phyloP scores from a whole-genome alignment of 495 filamentous ascomycete species.

The Aspergillus diversus region DNA sequence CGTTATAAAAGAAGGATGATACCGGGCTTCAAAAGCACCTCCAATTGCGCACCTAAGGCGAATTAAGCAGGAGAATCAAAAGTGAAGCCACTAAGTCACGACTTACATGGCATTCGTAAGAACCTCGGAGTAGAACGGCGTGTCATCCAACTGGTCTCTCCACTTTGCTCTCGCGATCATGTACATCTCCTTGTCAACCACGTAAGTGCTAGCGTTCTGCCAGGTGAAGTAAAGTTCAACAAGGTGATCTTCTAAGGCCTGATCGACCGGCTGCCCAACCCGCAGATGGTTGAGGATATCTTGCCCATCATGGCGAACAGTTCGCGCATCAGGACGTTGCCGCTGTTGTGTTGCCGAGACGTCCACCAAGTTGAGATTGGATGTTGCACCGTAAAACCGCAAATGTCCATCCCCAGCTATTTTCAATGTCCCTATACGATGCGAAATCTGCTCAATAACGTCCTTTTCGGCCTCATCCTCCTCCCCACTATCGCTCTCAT shows the following conservation, averaged over 20 bases:
- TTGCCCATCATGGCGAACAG: slow-evolving; percentile 50
- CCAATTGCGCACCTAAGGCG: slow-evolving; percentile 49
- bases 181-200: slow-evolving; percentile 55
- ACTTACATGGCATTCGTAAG: slow-evolving; percentile 55
- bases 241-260: slow-evolving; percentile 50
- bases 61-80: neutral
- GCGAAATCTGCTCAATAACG: slow-evolving; percentile 49
- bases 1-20: slow-evolving; percentile 51
- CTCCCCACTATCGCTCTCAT: slow-evolving; percentile 47
- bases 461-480: slow-evolving; percentile 50
- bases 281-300: slow-evolving; percentile 49
- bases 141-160: slow-evolving; percentile 47
- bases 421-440: slow-evolving; percentile 53
- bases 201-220: slow-evolving; percentile 54
- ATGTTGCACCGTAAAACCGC: slow-evolving; percentile 53
- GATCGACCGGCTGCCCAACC: slow-evolving; percentile 46
- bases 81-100: neutral
- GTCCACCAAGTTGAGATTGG: slow-evolving; percentile 52
- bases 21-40: slow-evolving; percentile 50
- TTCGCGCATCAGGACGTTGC: slow-evolving; percentile 55
- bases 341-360: slow-evolving; percentile 49
- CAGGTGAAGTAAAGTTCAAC: slow-evolving; percentile 55
- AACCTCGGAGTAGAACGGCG: slow-evolving; percentile 53
- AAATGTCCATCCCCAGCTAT: slow-evolving; percentile 54
- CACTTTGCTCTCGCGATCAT: slow-evolving; percentile 45